Conservation (phyloP, 2,329 filamentous ascomycete species). For the Penicillium expansum region DNA sequence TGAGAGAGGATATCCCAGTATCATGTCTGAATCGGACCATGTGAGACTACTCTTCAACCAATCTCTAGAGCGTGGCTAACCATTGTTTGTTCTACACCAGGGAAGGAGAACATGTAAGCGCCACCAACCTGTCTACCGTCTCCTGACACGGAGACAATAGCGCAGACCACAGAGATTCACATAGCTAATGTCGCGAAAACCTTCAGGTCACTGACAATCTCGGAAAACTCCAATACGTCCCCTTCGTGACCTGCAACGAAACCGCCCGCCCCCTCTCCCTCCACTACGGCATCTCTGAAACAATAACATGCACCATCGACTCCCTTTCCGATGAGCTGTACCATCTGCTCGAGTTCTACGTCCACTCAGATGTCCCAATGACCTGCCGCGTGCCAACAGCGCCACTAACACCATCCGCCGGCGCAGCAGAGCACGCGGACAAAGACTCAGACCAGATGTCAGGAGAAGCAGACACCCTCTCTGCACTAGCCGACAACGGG, state of each 20-base stretch:
- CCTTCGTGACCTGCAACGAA: slow-evolving; percentile 88
- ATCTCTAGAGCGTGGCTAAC: slow-evolving; percentile 2
- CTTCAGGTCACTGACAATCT: slow-evolving; percentile 67
- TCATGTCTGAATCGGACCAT: slow-evolving; percentile 72
- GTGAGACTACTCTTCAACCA: slow-evolving; percentile 48
- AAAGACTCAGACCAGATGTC: slow-evolving; percentile 41
- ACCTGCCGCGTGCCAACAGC: slow-evolving; percentile 84
- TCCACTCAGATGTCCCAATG: slow-evolving; percentile 92
- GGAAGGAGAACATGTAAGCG: slow-evolving; percentile 28
- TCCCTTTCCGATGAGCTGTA: slow-evolving; percentile 54
- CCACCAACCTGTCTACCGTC: not conserved
- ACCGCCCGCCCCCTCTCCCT: slow-evolving; percentile 79
- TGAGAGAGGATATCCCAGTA: slow-evolving; percentile 65
- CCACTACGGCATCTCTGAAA: slow-evolving; percentile 70
- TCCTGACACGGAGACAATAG: slow-evolving; percentile 11
- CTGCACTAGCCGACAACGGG: slow-evolving; percentile 27
- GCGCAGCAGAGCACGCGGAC: slow-evolving; percentile 23
- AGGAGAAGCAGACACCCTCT: slow-evolving; percentile 50
- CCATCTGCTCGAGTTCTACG: slow-evolving; percentile 75
- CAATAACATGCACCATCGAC: slow-evolving; percentile 57
- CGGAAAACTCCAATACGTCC: slow-evolving; percentile 85
- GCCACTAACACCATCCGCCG: slow-evolving; percentile 50
- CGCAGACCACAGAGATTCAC: not conserved
- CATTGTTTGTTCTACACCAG: slow-evolving; percentile 6
- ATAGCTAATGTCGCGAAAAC: slow-evolving; percentile 9